Conservation (phyloP, 805 yeast species). For the Ogataea paradorogensis region DNA sequence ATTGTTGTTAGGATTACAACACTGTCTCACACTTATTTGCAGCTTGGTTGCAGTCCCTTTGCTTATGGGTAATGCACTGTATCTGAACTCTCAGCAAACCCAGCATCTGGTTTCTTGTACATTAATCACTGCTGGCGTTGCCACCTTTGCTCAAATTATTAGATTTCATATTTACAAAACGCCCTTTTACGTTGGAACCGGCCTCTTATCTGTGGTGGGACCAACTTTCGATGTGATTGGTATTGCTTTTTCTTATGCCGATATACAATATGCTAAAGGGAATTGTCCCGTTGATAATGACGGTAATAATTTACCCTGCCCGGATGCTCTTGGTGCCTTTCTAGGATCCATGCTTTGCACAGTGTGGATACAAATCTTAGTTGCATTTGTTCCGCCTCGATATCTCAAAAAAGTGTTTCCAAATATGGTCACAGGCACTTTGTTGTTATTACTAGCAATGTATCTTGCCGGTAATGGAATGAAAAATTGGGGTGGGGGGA, state of each 20-base stretch:
- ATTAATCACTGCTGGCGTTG: constrained; percentile 59
- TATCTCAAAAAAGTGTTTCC: constrained; percentile 66
- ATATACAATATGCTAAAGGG: constrained; percentile 65
- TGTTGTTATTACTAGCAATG: constrained; percentile 73
- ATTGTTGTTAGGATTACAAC: constrained; percentile 71
- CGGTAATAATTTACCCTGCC: constrained; percentile 67
- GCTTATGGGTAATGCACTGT: constrained; percentile 56
- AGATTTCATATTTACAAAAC: constrained; percentile 67
- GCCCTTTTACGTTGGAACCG: constrained; percentile 71
- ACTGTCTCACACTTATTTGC: constrained; percentile 76
- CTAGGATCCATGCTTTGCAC: constrained; percentile 67
- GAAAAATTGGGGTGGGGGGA: constrained; percentile 79
- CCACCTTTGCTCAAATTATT: constrained; percentile 66
- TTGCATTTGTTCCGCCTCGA: constrained; percentile 69
- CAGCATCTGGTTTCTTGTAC: constrained; percentile 65
- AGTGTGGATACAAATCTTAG: constrained; percentile 59
- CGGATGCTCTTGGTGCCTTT: constrained; percentile 74
- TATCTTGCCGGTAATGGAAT: constrained; percentile 62
- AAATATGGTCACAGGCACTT: constrained; percentile 81
- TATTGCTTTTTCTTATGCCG: constrained; percentile 62
- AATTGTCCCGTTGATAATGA: constrained; percentile 53
- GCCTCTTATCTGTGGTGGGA: constrained; percentile 77
- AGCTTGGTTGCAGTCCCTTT: constrained; percentile 79
- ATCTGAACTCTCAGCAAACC: constrained; percentile 42
- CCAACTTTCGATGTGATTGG: constrained; percentile 78